Evolutionary conservation across 257 asterid species (phyloP), one percentile per base, ranked within the genome.

Genomic region (Petunia secreta): DNA sequence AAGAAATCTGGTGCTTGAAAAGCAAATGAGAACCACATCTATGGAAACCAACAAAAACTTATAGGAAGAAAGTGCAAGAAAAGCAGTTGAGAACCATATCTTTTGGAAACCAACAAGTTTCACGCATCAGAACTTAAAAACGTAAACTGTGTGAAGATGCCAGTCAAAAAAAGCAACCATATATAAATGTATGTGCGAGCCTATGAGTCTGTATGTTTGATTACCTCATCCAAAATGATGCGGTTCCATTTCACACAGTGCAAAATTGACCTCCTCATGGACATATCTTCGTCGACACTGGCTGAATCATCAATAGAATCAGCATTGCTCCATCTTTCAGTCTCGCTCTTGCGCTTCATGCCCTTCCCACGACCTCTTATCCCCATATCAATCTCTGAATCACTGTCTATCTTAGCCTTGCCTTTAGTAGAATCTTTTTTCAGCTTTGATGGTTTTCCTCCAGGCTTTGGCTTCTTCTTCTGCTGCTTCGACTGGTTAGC

Each of bases 221-320:
- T 86, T 68, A 95, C 98, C 92, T 95, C 99, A 85, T 95, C 99
- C 90, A 95, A 85, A 75, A 95, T 86, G 75, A 95, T 80, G 14
- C 99, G 97, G 69, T 93, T 86, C 99, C 99, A 95, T 53, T 81
- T 83, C 83, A 93, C 88, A 39, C 90, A 89, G 85, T 95, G 98
- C 87, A 95, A 87, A 83, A 90, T 79, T 81, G 98, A 91, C 85
- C 85, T 89, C 63, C 82, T 86, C 59, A 48, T 60, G 60, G 91
- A 67, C 7, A 88, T 77, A 62, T 83, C 15, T 52, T 53, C 79
- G 59, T 86, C 92, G 65, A 41, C 65, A 52, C 63, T 85, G 58
- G 71, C 88, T 76, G 81, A 64, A 83, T 80, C 75, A 80, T 85
- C 89, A 74, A 38, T 36, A 39, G 77, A 53, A 63, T n/a, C 36